These are phyloP conservation scores for Huiozyma sinensis DNA, from an alignment of 805 yeast species.

Conservation along the genomic window DNA sequence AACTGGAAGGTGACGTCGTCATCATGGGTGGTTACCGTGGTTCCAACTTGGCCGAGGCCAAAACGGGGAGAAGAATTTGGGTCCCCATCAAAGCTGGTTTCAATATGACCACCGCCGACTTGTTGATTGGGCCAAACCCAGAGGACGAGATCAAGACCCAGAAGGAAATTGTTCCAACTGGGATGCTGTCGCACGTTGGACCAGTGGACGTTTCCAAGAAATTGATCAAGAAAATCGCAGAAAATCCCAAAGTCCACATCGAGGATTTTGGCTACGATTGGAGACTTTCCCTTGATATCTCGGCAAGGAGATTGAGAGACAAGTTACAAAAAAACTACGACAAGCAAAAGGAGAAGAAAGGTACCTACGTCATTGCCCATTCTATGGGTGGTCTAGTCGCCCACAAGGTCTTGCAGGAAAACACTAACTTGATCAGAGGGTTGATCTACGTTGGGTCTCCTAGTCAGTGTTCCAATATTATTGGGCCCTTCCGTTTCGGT, in stretches of 20 bases:
- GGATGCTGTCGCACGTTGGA: slow-evolving; percentile 71
- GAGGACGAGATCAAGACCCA: slow-evolving; percentile 55
- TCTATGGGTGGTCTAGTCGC: slow-evolving; percentile 92
- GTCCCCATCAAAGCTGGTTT: slow-evolving; percentile 81
- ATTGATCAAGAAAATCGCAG: slow-evolving; percentile 42
- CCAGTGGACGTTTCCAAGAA: slow-evolving; percentile 71
- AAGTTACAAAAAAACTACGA: slow-evolving; percentile 33
- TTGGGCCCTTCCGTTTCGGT: slow-evolving; percentile 78
- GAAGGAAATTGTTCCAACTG: slow-evolving; percentile 53
- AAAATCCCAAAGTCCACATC: slow-evolving; percentile 50
- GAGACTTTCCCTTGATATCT: slow-evolving; percentile 61
- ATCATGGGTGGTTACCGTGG: slow-evolving; percentile 88
- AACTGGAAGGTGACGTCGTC: slow-evolving; percentile 67
- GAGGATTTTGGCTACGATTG: slow-evolving; percentile 88
- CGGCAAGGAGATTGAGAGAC: slow-evolving; percentile 41
- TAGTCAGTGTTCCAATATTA: slow-evolving; percentile 68
- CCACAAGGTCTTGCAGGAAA: slow-evolving; percentile 62
- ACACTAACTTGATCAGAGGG: slow-evolving; percentile 63
- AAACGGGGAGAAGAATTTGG: slow-evolving; percentile 66
- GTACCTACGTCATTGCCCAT: slow-evolving; percentile 69
- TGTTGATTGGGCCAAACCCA: slow-evolving; percentile 60
- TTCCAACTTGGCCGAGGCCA: slow-evolving; percentile 54
- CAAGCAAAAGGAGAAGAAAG: slow-evolving; percentile 32
- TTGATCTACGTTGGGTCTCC: slow-evolving; percentile 78
- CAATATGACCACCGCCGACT: slow-evolving; percentile 55